Base-by-base conservation (phyloP, 768 basidiomycete species). In the Lactarius quietus region DNA sequence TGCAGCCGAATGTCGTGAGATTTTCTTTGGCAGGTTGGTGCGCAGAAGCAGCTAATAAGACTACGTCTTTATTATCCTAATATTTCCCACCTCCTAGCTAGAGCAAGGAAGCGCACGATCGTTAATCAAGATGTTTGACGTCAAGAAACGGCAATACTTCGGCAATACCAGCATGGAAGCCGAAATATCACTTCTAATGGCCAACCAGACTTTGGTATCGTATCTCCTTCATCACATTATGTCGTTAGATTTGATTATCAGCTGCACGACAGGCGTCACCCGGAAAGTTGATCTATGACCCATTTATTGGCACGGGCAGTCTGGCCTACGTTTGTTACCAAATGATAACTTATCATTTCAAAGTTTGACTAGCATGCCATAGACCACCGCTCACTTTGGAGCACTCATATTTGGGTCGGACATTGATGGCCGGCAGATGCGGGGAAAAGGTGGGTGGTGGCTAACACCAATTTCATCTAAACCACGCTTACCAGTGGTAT, bases 121-220 rank as follows among this genome's bases (percentile, higher is more conserved):
- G 3, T 79, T 95, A 38, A 81, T 93, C 56, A 75, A 78, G 56
- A 83, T 78, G 60, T 96, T 93, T 66, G 88, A 92, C 66, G 89
- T 99, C 57, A 98, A 97, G 75, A 92, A 93, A 70, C 83, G 97
- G 10, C 78, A 79, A 17, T 98, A 91, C 72, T 98, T 86, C 74
- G 97, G 97, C 3, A 99, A 95, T 69, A 99, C 97, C 0, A 92
- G 92, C 71, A 99, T 99, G 97, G 95, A 97, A 70, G 86, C 96
- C 0, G 95, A 98, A 74, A 88, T 98, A 56, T 95, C 94, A 1
- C 78, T 99, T 53, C 76, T 98, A 31, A 98, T 98, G 95, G 93
- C 95, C 10, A 96, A 96, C 70, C 97, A 99, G 75, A 87, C 95
- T 0, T 78, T 96, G 76, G 94, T 91, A 68, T 57, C 26, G 80